Base-by-base conservation (phyloP, 768 basidiomycete species). In the Cyathus striatus region DNA sequence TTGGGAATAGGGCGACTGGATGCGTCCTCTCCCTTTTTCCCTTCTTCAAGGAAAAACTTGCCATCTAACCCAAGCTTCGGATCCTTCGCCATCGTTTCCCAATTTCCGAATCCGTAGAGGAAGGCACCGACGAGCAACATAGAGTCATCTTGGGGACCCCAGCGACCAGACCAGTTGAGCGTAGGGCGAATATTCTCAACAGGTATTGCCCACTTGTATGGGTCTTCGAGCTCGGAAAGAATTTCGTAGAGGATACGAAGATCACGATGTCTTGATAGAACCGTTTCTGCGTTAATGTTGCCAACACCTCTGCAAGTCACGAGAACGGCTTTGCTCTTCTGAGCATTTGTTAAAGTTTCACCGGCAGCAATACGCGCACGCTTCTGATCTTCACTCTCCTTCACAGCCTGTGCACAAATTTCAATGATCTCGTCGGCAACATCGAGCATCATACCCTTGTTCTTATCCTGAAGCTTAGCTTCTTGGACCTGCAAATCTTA, bases 11-110 rank as follows among this genome's bases (percentile, higher is more conserved):
- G 90, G 56, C 90, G 79, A 50, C 78, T 87, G 13, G 87, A 74
- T 27, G 83, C 66, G 54, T 93, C 88, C 66, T 91, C 87, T 23
- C 83, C 86, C 64, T 96, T 95, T 71, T 97, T 98, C 53, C 87
- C 90, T 62, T 97, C 94, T 59, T 97, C 96, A 40, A 99, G 74
- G 81, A 97, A 98, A 70, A 99, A 95, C 60, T 97, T 97, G 62
- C 86, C 91, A 1, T 81, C 77, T 12, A 99, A 73, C 2, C 82
- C 81, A 10, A 99, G 81, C 46, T 79, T 79, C 10, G 79, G 62
- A 59, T 99, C 96, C 65, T 93, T 90, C 43, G 81, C 79, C 75
- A 98, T 98, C 20, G 78, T 76, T 58, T 98, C 96, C 96, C 96
- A 99, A 56, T 87, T 90, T 12, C 94, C 95, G 58, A 98, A 95